These are phyloP conservation scores for Quillaja saponaria DNA, from an alignment of 306 rosid species.

Conservation along the genomic window DNA sequence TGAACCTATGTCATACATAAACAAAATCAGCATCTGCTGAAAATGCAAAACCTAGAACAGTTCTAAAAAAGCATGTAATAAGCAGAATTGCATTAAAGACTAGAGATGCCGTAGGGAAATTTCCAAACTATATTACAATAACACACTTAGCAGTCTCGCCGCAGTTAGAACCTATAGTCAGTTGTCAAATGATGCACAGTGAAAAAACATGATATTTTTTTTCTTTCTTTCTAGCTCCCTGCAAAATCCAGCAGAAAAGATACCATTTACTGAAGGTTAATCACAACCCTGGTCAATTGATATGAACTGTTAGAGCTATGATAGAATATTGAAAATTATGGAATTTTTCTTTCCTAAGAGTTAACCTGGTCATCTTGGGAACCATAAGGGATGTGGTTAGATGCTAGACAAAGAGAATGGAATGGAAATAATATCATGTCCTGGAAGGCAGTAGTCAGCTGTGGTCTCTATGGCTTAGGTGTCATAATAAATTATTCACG, in stretches of 20 bases:
- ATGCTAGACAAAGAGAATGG: too few species aligned
- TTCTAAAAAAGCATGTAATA: slow-evolving; percentile 25
- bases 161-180: slow-evolving; percentile 12
- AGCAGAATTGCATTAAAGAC: slow-evolving; percentile 17
- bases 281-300: slow-evolving; percentile 2
- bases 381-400: too few species aligned
- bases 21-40: slow-evolving; percentile 40
- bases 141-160: slow-evolving; percentile 26
- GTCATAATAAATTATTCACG: too few species aligned
- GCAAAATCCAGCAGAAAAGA: neutral
- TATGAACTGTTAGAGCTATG: neutral
- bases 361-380: too few species aligned
- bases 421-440: too few species aligned
- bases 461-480: too few species aligned
- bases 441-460: too few species aligned
- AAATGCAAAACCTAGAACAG: slow-evolving; percentile 8
- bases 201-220: neutral
- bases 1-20: slow-evolving; percentile 44
- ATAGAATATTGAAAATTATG: neutral
- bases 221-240: neutral
- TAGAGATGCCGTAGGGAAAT: neutral
- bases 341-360: too few species aligned
- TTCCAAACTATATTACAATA: neutral
- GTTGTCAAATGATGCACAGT: neutral
- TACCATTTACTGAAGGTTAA: neutral